These are phyloP conservation scores for Candida michaelii DNA, from an alignment of 805 yeast genomes.

Conservation along the genomic window DNA sequence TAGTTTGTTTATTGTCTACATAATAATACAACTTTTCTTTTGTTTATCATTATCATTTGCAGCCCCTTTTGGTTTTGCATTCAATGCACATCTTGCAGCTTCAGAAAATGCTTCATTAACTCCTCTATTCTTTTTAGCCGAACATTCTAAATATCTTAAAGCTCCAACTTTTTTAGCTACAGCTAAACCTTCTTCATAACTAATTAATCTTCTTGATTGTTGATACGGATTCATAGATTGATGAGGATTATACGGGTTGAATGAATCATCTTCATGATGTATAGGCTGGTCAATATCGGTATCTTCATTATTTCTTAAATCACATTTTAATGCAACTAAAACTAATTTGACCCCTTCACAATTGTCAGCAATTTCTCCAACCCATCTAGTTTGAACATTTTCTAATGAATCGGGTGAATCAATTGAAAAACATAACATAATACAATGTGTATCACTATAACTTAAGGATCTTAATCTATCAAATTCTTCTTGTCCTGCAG, in stretches of 20 bases:
- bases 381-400: constrained; percentile 95
- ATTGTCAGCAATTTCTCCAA: constrained; percentile 93
- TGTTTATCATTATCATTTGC: constrained; percentile 44
- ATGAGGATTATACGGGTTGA: constrained; percentile 35
- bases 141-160: constrained; percentile 89
- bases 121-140: constrained; percentile 94
- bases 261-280: constrained; percentile 22
- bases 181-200: constrained; percentile 90
- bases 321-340: constrained; percentile 92
- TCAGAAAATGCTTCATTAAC: constrained; percentile 99
- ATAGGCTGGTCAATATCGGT: constrained; percentile 35
- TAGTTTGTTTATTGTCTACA: constrained; percentile 21
- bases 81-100: constrained; percentile 95
- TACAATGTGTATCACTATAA: constrained; percentile 94
- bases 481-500: constrained; percentile 98
- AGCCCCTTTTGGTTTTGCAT: constrained; percentile 77
- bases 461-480: constrained; percentile 90
- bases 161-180: constrained; percentile 95
- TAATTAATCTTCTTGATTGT: constrained; percentile 55
- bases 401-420: constrained; percentile 93
- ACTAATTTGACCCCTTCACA: constrained; percentile 96
- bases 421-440: constrained; percentile 92
- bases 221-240: constrained; percentile 25
- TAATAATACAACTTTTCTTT: constrained; percentile 38
- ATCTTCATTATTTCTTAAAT: constrained; percentile 71